A percentile compares a stretch with the other conserved stretches of the same genome.
phyloP scores from a whole-genome alignment of 441 rosid genomes.

The Jatropha podagrica region DNA sequence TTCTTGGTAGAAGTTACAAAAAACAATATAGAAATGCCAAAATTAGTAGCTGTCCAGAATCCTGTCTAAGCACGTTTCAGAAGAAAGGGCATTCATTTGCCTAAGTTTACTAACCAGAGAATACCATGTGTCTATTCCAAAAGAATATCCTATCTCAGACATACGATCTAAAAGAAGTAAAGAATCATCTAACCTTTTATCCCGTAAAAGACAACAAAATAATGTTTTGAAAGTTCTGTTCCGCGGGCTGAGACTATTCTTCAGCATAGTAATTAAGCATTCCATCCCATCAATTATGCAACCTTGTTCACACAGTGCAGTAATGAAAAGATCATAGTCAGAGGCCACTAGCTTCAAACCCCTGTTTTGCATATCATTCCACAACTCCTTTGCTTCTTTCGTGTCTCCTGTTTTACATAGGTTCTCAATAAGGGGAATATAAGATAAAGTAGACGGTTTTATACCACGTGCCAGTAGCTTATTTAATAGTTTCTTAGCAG shows the following conservation, averaged over 20 bases:
- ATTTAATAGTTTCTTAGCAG: constrained; percentile 35
- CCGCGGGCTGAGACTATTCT: constrained; percentile 29
- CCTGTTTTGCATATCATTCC: constrained; percentile 33
- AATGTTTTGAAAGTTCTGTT: constrained; percentile 24
- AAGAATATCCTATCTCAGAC: constrained; percentile 30
- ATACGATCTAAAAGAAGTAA: constrained; percentile 28
- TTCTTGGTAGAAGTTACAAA: not conserved
- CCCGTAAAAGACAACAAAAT: constrained; percentile 23
- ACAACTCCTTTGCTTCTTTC: constrained; percentile 33
- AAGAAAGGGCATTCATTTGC: constrained; percentile 21
- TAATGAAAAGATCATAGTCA: constrained; percentile 25
- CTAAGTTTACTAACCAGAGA: constrained; percentile 31
- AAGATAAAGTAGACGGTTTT: constrained; percentile 37
- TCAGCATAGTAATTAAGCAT: constrained; percentile 33
- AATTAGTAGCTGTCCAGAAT: constrained; percentile 30
- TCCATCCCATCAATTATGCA: constrained; percentile 32
- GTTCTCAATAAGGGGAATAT: constrained; percentile 34
- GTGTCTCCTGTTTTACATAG: constrained; percentile 33
- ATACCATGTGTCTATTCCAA: constrained; percentile 21
- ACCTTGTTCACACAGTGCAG: constrained; percentile 31
- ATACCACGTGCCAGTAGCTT: constrained; percentile 46
- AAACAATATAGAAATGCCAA: not conserved
- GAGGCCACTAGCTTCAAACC: constrained; percentile 31
- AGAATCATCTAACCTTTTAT: constrained; percentile 37
- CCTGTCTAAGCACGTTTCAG: constrained; percentile 25